A percentile compares a stretch with the other conserved stretches of the same genome.
phyloP scores from a whole-genome alignment of 2,329 filamentous ascomycete species.

The Aspergillus sp. region DNA sequence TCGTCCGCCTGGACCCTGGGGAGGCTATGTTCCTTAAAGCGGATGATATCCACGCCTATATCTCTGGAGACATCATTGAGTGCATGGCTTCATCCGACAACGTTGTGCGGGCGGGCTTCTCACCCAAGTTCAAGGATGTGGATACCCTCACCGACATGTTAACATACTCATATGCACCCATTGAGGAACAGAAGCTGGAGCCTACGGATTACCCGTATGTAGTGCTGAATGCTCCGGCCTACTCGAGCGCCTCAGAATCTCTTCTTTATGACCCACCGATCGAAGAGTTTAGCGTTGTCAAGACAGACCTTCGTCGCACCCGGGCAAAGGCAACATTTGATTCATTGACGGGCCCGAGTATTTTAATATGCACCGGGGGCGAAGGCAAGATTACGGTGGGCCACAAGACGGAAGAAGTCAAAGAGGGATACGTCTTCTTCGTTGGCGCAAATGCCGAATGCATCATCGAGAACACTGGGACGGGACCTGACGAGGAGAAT shows the following conservation, averaged over 20 bases:
- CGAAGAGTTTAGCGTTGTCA: constrained; percentile 89
- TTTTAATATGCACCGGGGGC: constrained; percentile 86
- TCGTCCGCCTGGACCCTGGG: constrained; percentile 79
- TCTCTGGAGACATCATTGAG: constrained; percentile 80
- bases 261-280: constrained; percentile 92
- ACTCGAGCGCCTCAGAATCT: constrained; percentile 71
- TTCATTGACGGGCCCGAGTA: constrained; percentile 80
- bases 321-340: constrained; percentile 88
- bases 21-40: constrained; percentile 96
- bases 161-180: constrained; percentile 93
- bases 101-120: constrained; percentile 94
- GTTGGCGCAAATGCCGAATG: constrained; percentile 86
- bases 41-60: constrained; percentile 95
- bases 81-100: constrained; percentile 99
- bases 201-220: constrained; percentile 83
- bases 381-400: constrained; percentile 83
- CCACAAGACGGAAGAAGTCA: constrained; percentile 71
- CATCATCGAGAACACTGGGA: constrained; percentile 65
- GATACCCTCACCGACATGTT: constrained; percentile 84
- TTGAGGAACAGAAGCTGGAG: constrained; percentile 89
- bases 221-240: constrained; percentile 76
- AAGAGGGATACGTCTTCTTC: constrained; percentile 74
- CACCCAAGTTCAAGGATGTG: constrained; percentile 98
- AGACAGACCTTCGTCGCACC: constrained; percentile 67
- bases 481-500: constrained; percentile 58